These are phyloP conservation scores for Pythium dissotocum DNA, from an alignment of 352 stramenopile species.

Conservation along the genomic window DNA sequence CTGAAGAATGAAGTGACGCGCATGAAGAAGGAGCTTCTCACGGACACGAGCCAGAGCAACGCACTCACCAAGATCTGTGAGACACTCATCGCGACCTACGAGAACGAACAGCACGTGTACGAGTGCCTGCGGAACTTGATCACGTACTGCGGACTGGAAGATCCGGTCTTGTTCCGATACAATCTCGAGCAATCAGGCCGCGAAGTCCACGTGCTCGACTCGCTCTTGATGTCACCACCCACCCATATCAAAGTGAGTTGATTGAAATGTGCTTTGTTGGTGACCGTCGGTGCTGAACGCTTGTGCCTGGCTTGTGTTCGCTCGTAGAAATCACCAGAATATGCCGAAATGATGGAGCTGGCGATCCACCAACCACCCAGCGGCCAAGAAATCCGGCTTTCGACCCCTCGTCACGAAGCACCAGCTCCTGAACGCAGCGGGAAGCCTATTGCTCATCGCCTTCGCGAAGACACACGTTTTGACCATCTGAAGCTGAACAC, in stretches of 20 bases:
- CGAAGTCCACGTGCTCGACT: slow-evolving; percentile 62
- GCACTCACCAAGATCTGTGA: slow-evolving; percentile 60
- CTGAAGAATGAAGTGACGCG: slow-evolving; percentile 47
- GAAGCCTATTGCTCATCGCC: neutral
- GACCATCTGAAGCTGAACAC: slow-evolving; percentile 35
- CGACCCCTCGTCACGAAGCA: neutral
- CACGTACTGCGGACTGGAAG: slow-evolving; percentile 43
- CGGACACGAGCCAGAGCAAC: slow-evolving; percentile 32
- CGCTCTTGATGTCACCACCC: slow-evolving; percentile 47
- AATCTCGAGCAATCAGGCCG: slow-evolving; percentile 59
- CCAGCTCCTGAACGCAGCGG: neutral
- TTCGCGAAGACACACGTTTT: neutral
- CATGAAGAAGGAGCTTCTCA: slow-evolving; percentile 57
- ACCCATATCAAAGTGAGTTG: slow-evolving; percentile 42
- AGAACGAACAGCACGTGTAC: slow-evolving; percentile 76
- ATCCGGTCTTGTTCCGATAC: slow-evolving; percentile 46
- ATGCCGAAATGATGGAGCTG: slow-evolving; percentile 25
- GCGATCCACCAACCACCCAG: slow-evolving; percentile 22
- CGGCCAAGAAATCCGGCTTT: neutral
- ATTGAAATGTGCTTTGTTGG: neutral
- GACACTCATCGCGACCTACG: slow-evolving; percentile 59
- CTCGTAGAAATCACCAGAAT: slow-evolving; percentile 24
- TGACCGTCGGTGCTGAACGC: neutral
- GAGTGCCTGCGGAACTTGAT: slow-evolving; percentile 68
- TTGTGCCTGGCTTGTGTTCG: neutral